Percentiles rank a stretch among this genome's conserved stretches.
Evolutionary conservation across 495 filamentous ascomycete species (phyloP).

Genomic region (Penicillium pancosmium): DNA sequence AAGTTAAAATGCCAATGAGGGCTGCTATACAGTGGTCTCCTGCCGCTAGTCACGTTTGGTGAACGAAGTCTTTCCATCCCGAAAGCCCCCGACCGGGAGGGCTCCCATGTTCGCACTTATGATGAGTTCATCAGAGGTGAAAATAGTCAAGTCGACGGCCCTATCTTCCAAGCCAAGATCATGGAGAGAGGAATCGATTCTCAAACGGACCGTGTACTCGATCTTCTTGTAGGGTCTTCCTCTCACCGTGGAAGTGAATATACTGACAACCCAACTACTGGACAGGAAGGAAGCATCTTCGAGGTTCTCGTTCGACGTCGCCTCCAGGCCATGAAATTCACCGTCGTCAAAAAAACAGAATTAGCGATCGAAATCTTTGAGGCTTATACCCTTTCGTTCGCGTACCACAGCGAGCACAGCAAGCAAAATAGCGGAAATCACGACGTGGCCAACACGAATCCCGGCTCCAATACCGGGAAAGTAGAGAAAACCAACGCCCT

Average conservation of each 20-base stretch:
- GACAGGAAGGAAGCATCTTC: conserved; percentile 12
- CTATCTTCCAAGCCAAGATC: conserved; percentile 4
- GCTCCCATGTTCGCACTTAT: conserved; percentile 21
- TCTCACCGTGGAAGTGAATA: not conserved
- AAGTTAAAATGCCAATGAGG: conserved; percentile 1
- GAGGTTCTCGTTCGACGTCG: not conserved
- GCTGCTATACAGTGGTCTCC: conserved; percentile 29
- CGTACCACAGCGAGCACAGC: not conserved
- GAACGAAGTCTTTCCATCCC: conserved; percentile 31
- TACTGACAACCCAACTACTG: not conserved
- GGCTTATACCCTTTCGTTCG: conserved; percentile 11
- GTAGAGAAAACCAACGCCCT: not conserved
- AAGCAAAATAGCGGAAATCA: not conserved
- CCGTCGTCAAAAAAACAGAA: not conserved
- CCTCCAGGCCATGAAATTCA: conserved; percentile 6
- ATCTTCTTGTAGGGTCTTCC: conserved; percentile 6
- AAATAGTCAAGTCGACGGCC: not conserved
- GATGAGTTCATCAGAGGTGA: conserved; percentile 29
- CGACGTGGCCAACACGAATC: not conserved
- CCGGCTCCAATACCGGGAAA: not conserved
- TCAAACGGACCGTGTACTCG: conserved; percentile 1
- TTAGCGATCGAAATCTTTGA: not conserved
- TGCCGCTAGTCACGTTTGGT: conserved; percentile 35
- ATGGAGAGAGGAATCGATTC: conserved; percentile 10
- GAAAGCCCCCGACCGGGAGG: conserved; percentile 17